These are phyloP conservation scores for Saccharomyces hybrid DNA, from an alignment of 1,139 yeast species.

Conservation along the genomic window DNA sequence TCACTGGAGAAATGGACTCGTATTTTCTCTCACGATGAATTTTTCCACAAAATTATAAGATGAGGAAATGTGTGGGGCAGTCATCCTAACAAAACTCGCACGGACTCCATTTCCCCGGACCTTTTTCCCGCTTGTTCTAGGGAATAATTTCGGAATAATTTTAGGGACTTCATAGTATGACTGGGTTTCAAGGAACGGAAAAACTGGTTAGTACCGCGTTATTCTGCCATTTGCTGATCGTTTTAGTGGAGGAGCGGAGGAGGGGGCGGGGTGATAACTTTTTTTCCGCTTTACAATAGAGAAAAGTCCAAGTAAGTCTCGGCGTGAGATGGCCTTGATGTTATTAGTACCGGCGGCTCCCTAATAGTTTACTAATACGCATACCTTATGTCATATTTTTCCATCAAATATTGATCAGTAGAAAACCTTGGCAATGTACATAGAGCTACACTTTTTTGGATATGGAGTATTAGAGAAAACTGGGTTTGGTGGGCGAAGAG, in stretches of 20 bases:
- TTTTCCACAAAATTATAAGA: neutral
- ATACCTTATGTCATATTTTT: too few relatives aligned
- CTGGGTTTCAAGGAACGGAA: conserved; percentile 1
- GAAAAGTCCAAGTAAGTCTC: neutral
- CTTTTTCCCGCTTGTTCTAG: neutral
- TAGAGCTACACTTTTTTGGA: neutral
- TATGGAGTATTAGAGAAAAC: neutral
- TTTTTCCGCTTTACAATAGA: neutral
- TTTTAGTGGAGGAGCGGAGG: neutral
- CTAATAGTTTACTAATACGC: neutral
- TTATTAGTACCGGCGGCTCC: neutral
- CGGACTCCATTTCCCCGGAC: neutral
- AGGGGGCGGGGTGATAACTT: neutral
- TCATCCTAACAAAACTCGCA: neutral
- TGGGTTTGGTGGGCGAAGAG: neutral
- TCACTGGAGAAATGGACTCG: neutral
- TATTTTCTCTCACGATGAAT: neutral
- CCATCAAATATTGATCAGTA: too few relatives aligned
- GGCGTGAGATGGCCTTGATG: neutral
- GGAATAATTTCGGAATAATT: neutral
- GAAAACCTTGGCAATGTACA: neutral
- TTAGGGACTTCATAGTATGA: neutral
- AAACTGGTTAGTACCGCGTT: neutral
- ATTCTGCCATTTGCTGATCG: neutral
- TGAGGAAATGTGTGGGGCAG: neutral